Evolutionary conservation across 768 basidiomycete species (phyloP), one percentile per base, ranked within the genome.

Genomic region (Lentinula detonsa): DNA sequence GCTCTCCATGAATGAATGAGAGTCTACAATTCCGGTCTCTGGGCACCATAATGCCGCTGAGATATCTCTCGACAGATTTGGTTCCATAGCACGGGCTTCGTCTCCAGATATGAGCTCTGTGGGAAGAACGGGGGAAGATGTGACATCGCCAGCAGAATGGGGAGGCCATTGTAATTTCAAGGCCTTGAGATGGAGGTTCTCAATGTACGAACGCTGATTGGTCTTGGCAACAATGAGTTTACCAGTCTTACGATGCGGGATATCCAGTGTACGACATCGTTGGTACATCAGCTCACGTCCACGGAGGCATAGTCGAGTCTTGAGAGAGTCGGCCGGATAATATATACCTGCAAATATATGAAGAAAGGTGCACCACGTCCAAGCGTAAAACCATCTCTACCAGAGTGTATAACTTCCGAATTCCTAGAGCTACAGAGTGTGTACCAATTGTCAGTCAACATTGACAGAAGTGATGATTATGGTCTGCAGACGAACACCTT

Each of bases 401-500:
- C 94, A 62, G 91, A 88, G 75, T 98, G 95, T 31, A 98, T 90
- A 23, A 98, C 95, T 69, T 97, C 95, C 0, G 94, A 95, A 71
- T 96, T 97, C 15, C 95, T 85, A 43, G 92, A 94, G 71, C 94
- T 95, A 48, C 7, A 23, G 23, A 3, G 15, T 59, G 58, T 54
- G 39, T 15, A 31, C n/a, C 4, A n/a, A 1, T n/a, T 33, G 15
- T 23, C 23, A 58, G 15, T 53, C 6, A 16, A n/a, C 5, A 16
- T 5, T 8, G 28, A 28, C 33, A 31, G 9, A 51, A 3, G 2
- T 48, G 45, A 48, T 54, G 48, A 57, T 63, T n/a, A 60, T 55
- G 48, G 42, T 16, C 11, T 28, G 31, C 21, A 55, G 51, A 35
- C 40, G 57, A 66, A 21, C 66, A 86, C 92, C 93, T 96, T 21